These are phyloP conservation scores for Xylariales sp. DNA, from an alignment of 2,329 filamentous ascomycete species.

Conservation along the genomic window DNA sequence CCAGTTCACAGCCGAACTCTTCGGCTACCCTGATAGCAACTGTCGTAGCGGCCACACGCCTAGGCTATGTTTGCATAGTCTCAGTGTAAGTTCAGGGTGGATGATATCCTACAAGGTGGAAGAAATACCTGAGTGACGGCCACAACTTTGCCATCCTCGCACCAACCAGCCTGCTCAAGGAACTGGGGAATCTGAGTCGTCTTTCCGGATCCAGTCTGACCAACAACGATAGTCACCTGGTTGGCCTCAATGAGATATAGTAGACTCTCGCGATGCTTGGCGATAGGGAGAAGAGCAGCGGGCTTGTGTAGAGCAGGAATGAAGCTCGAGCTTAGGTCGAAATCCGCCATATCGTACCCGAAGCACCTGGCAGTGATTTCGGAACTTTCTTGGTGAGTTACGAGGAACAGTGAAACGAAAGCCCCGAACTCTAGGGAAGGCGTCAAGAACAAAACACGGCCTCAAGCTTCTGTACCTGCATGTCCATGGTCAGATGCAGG, in stretches of 20 bases:
- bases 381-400: background rate
- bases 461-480: too few relatives aligned
- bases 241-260: slow-evolving; percentile 83
- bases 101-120: too few relatives aligned
- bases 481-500: too few relatives aligned
- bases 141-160: slow-evolving; percentile 73
- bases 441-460: too few relatives aligned
- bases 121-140: slow-evolving; percentile 76
- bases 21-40: slow-evolving; percentile 86
- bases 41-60: slow-evolving; percentile 84
- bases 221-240: slow-evolving; percentile 82
- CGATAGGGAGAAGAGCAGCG: slow-evolving; percentile 76
- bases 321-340: slow-evolving; percentile 52
- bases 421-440: too few relatives aligned
- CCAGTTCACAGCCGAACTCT: slow-evolving; percentile 79
- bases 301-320: slow-evolving; percentile 87
- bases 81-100: too few relatives aligned
- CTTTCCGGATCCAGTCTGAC: slow-evolving; percentile 92
- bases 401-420: too few relatives aligned
- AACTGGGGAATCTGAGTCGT: slow-evolving; percentile 95
- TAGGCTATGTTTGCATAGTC: slow-evolving; percentile 59
- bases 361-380: too few relatives aligned
- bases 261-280: slow-evolving; percentile 72
- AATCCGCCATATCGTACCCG: slow-evolving; percentile 59
- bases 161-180: slow-evolving; percentile 85